Conservation (phyloP, 768 basidiomycete species). For the Mrakia gelida region DNA sequence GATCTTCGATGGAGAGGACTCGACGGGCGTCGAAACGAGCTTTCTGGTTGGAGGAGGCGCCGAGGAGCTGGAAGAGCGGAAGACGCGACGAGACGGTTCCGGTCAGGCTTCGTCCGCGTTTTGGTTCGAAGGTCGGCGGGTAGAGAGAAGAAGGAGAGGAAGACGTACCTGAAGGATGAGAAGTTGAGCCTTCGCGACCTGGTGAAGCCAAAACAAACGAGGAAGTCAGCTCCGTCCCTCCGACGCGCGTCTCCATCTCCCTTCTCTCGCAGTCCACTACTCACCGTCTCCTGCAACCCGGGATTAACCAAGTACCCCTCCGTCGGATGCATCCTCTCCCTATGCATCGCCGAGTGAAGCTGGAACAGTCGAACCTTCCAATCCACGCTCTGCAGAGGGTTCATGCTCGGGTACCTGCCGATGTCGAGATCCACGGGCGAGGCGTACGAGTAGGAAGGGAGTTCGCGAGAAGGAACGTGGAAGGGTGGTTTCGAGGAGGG, state of each 20-base stretch:
- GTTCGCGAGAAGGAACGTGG: background rate
- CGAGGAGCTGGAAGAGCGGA: background rate
- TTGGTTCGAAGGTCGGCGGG: no score
- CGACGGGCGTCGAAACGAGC: background rate
- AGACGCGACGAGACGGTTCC: no score
- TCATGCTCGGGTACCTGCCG: background rate
- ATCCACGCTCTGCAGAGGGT: background rate
- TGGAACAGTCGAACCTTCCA: background rate
- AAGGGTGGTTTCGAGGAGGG: background rate
- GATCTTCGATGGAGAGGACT: background rate
- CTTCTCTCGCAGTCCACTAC: no score
- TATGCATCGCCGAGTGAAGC: background rate
- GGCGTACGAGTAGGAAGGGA: background rate
- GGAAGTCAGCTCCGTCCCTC: no score
- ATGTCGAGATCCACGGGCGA: background rate
- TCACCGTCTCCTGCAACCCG: background rate
- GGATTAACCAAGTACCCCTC: background rate
- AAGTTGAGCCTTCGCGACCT: background rate
- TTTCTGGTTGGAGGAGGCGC: background rate
- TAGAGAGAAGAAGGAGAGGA: no score
- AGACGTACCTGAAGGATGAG: background rate
- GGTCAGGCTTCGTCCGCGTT: no score
- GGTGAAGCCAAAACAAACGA: background rate
- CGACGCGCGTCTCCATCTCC: no score
- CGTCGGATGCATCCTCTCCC: background rate